phyloP scores from a whole-genome alignment of 2,329 filamentous ascomycete species.

The Fusarium papillatum region DNA sequence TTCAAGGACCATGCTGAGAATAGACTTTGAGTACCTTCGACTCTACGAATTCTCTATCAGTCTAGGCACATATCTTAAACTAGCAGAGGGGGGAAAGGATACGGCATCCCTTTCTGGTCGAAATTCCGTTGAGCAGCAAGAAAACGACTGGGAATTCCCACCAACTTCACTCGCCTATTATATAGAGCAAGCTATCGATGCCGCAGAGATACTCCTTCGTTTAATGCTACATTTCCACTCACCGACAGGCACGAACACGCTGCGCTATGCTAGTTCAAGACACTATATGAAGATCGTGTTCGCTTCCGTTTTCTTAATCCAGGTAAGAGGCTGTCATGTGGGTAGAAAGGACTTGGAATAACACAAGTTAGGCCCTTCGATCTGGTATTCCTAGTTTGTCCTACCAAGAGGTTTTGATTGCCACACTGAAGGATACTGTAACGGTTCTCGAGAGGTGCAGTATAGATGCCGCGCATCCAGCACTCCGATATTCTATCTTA shows the following conservation, averaged over 20 bases:
- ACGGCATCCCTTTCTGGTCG: background rate
- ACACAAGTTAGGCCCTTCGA: background rate
- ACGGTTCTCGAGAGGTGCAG: background rate
- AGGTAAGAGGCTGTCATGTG: background rate
- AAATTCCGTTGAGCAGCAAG: background rate
- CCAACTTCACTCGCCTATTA: conserved; percentile 7
- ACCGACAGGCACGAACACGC: background rate
- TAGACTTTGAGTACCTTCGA: conserved; percentile 17
- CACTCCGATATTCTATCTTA: conserved; percentile 14
- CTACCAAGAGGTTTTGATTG: background rate
- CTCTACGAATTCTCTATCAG: conserved; percentile 17
- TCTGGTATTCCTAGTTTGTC: conserved; percentile 1
- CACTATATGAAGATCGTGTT: conserved; percentile 22
- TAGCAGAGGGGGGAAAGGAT: background rate
- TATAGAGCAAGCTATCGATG: conserved; percentile 16
- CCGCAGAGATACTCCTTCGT: background rate
- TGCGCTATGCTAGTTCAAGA: conserved; percentile 10
- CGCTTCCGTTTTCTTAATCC: conserved; percentile 14
- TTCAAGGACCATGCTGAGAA: background rate
- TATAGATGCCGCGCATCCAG: conserved; percentile 14
- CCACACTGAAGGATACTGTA: conserved; percentile 12
- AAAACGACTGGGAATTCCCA: background rate
- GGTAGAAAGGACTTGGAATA: background rate
- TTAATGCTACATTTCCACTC: conserved; percentile 11
- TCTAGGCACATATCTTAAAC: conserved; percentile 8